Evolutionary conservation across 495 filamentous ascomycete genomes (phyloP), one percentile per base, ranked within the genome.

Genomic region (Aspergillus saccharolyticus): DNA sequence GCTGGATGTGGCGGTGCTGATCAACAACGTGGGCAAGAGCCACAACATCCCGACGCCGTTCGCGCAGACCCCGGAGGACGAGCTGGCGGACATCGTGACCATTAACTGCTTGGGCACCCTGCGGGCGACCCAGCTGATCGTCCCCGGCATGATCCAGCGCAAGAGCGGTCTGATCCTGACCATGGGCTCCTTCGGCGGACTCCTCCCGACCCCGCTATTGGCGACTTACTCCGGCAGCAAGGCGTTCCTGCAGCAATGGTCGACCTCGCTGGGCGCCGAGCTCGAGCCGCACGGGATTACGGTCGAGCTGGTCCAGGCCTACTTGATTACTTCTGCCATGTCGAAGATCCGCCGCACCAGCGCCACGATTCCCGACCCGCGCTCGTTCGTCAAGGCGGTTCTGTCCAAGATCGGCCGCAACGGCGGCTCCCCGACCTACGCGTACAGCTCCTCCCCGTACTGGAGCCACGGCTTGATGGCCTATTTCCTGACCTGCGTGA

Each of bases 161-260:
- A 87, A 85, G 68, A 85, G 86, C 48, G 94, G 95, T 25, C 78
- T 99, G 21, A 91, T 99, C 65, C 76, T 99, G 22, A 99, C 92
- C 48, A 96, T 99, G 91, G 95, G 93, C 44, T 96, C 90, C 43
- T 94, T 97, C 66, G 94, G 88, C 56, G 95, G 93, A 55, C 81
- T 91, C 57, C 77, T 94, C 57, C 95, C 95, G 17, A 96, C 91
- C 2, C 95, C 94, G 1, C 84, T 96, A 24, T 84, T 99, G 16
- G 94, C 95, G 19, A 97, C 93, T 7, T 99, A 99, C 81, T 95
- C 89, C 56, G 95, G 95, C 55, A 89, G 85, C 82, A 99, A 99
- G 78, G 93, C 95, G 21, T 99, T 99, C 81, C 81, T 99, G 56
- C 92, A 97, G 72, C 86, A 95, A 69, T 99, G 95, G 95, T 96